Base-by-base conservation (phyloP, 805 yeast genomes). In the Naumovozyma castellii region DNA sequence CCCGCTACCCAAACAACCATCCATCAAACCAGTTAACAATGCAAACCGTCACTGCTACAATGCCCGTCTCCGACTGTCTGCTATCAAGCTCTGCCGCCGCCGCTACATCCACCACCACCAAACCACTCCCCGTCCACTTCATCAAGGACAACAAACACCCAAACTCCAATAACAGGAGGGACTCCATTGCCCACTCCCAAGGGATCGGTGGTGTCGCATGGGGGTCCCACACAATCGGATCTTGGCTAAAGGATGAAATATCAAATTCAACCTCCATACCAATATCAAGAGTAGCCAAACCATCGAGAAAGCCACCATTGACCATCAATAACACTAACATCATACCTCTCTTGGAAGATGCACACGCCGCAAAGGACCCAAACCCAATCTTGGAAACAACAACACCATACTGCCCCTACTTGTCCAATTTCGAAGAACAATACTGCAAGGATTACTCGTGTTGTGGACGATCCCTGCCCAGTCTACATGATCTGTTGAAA, bases 121-220 rank as follows among this genome's bases (percentile, higher is more conserved):
- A n/a, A n/a, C n/a, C n/a, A n/a, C n/a, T n/a, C n/a, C n/a, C n/a
- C n/a, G n/a, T n/a, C n/a, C n/a, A n/a, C n/a, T n/a, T n/a, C n/a
- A n/a, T n/a, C n/a, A n/a, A n/a, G n/a, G n/a, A n/a, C n/a, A n/a
- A n/a, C n/a, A n/a, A n/a, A n/a, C n/a, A n/a, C n/a, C n/a, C n/a
- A n/a, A n/a, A n/a, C n/a, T n/a, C n/a, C n/a, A n/a, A n/a, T n/a
- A n/a, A n/a, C n/a, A n/a, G 49, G 25, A 72, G 97, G 47, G 97
- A 90, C 53, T 78, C 88, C 42, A 78, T 92, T 43, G 96, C 97
- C 22, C 97, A 90, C 59, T 82, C 95, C 2, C 95, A 86, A 59
- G 97, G 97, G 8, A 85, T 92, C 80, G 97, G 97, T 34, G 98
- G 97, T 35, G 84, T 90, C 28, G 81, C 94, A 5, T 90, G 97